Evolutionary conservation across 495 filamentous ascomycete genomes (phyloP).

Genomic region (Choiromyces venosus): DNA sequence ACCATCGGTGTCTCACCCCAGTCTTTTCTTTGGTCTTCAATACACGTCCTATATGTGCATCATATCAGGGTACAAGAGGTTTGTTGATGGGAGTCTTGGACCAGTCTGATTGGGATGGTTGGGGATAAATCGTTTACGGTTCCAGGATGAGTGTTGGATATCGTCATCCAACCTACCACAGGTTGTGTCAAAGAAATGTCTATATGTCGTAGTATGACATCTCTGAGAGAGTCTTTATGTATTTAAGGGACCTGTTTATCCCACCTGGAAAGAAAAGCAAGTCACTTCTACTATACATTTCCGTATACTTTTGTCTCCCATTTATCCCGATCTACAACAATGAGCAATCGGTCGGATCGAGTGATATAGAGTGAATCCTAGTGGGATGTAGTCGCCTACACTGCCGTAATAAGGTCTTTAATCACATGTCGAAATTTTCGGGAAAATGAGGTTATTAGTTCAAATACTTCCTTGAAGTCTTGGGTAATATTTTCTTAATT

Average conservation of each 20-base stretch:
- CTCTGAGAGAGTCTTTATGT: too few species aligned
- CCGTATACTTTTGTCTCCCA: too few species aligned
- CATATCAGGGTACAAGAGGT: too few species aligned
- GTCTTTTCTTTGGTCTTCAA: neutral
- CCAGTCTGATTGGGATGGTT: neutral
- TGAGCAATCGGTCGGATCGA: neutral
- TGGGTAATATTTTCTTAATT: neutral
- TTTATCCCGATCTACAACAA: too few species aligned
- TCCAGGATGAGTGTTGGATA: too few species aligned
- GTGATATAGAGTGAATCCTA: neutral
- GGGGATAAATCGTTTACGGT: neutral
- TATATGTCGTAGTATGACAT: too few species aligned
- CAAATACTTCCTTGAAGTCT: neutral
- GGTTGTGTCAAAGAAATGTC: too few species aligned
- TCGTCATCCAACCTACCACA: too few species aligned
- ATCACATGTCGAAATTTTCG: neutral
- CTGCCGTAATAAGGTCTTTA: neutral
- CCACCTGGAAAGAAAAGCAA: too few species aligned
- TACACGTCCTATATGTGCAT: neutral
- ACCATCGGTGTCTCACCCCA: neutral
- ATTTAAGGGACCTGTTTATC: too few species aligned
- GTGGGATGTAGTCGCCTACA: neutral
- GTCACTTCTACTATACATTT: too few species aligned
- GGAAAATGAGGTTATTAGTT: neutral
- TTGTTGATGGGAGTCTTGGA: neutral